Evolutionary conservation across 2,329 filamentous ascomycete genomes (phyloP).

Genomic region (Elsinoe australis): DNA sequence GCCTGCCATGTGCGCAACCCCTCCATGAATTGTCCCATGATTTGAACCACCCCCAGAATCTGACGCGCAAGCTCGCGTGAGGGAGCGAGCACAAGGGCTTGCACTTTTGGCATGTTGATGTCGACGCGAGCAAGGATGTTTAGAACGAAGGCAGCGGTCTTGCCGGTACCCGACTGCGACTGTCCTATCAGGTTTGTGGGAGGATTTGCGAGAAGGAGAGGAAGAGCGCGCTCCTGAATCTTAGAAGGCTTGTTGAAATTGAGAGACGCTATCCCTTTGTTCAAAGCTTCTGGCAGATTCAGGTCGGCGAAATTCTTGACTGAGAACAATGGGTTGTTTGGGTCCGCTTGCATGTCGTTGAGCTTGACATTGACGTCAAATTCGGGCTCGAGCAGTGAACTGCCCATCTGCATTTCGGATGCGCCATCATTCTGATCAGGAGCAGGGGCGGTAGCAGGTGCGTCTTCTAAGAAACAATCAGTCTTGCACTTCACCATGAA

Average conservation of each 20-base stretch:
- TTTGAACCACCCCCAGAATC: constrained; percentile 75
- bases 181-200: constrained; percentile 92
- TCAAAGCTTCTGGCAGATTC: constrained; percentile 63
- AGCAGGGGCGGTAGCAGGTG: background rate
- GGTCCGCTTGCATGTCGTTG: constrained; percentile 78
- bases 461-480: constrained; percentile 17
- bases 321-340: constrained; percentile 80
- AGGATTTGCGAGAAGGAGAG: constrained; percentile 79
- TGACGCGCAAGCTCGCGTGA: constrained; percentile 92
- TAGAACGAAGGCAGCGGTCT: constrained; percentile 92
- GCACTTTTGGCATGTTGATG: constrained; percentile 60
- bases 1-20: constrained; percentile 70
- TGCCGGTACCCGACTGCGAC: constrained; percentile 97
- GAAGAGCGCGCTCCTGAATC: constrained; percentile 91
- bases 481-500: too few relatives aligned
- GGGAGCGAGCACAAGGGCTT: constrained; percentile 82
- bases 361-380: constrained; percentile 91
- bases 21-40: constrained; percentile 76
- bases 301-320: constrained; percentile 78
- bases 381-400: constrained; percentile 55
- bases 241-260: constrained; percentile 94
- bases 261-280: constrained; percentile 70
- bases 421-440: constrained; percentile 38
- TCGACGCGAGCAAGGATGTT: constrained; percentile 86
- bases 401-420: constrained; percentile 33